Conservation (phyloP, 2,329 filamentous ascomycete species). For the Thermochaetoides dissita region DNA sequence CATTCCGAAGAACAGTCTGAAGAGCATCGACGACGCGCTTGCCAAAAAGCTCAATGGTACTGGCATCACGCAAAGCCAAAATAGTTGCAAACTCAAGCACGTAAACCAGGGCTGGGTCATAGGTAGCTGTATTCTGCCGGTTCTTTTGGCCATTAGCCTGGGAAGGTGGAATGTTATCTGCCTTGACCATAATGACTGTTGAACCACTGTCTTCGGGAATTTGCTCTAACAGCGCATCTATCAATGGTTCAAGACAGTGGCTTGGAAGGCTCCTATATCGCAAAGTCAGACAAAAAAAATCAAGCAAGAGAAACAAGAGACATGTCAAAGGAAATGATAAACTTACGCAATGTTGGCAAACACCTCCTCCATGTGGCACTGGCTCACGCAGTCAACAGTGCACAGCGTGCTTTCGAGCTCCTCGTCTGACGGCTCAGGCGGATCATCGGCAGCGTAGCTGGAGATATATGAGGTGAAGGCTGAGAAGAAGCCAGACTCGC, state of each 20-base stretch:
- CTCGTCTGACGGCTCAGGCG: slow-evolving; percentile 91
- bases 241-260: slow-evolving; percentile 30
- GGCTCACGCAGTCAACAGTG: slow-evolving; percentile 85
- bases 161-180: slow-evolving; percentile 55
- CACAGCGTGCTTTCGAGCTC: slow-evolving; percentile 91
- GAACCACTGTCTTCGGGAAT: slow-evolving; percentile 71
- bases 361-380: slow-evolving; percentile 71
- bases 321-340: too few relatives aligned
- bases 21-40: slow-evolving; percentile 67
- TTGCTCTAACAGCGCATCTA: slow-evolving; percentile 63
- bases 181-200: slow-evolving; percentile 76
- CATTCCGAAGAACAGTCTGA: slow-evolving; percentile 69
- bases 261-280: slow-evolving; percentile 26
- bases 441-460: slow-evolving; percentile 97
- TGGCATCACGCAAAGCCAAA: slow-evolving; percentile 60
- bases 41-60: slow-evolving; percentile 59
- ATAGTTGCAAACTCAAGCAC: slow-evolving; percentile 83
- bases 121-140: slow-evolving; percentile 43
- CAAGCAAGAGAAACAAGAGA: too few relatives aligned
- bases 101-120: slow-evolving; percentile 79
- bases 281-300: background rate
- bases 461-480: slow-evolving; percentile 93
- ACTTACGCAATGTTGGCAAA: slow-evolving; percentile 69
- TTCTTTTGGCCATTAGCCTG: slow-evolving; percentile 46
- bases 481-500: slow-evolving; percentile 77